These are phyloP conservation scores for Letharia lupina DNA, from an alignment of 495 filamentous ascomycete species.

Conservation along the genomic window DNA sequence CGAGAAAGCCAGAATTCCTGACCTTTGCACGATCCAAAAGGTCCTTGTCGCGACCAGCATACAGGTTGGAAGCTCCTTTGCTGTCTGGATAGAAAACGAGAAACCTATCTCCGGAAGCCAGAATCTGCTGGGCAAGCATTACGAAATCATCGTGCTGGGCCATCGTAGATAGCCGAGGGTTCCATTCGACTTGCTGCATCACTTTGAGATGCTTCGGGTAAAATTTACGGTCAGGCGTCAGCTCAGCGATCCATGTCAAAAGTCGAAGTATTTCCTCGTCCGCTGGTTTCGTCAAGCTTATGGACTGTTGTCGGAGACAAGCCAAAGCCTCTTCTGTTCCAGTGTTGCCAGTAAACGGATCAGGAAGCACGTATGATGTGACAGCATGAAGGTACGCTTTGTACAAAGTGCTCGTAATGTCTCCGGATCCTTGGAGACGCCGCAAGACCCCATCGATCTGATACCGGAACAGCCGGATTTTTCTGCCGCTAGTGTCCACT, in stretches of 20 bases:
- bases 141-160: background rate
- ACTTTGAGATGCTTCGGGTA: background rate
- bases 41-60: background rate
- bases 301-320: background rate
- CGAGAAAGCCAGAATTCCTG: background rate
- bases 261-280: background rate
- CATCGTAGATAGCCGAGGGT: background rate
- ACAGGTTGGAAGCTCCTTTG: background rate
- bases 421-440: background rate
- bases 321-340: background rate
- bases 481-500: background rate
- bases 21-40: background rate
- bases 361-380: background rate
- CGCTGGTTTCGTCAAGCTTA: background rate
- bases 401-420: background rate
- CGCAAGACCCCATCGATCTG: background rate
- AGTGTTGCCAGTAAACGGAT: background rate
- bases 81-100: background rate
- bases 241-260: background rate
- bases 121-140: background rate
- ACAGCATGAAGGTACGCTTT: background rate
- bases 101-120: background rate
- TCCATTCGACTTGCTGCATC: background rate
- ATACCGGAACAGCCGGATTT: background rate
- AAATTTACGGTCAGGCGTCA: background rate